phyloP scores from a whole-genome alignment of 768 basidiomycete genomes.

The Pisolithus albus region DNA sequence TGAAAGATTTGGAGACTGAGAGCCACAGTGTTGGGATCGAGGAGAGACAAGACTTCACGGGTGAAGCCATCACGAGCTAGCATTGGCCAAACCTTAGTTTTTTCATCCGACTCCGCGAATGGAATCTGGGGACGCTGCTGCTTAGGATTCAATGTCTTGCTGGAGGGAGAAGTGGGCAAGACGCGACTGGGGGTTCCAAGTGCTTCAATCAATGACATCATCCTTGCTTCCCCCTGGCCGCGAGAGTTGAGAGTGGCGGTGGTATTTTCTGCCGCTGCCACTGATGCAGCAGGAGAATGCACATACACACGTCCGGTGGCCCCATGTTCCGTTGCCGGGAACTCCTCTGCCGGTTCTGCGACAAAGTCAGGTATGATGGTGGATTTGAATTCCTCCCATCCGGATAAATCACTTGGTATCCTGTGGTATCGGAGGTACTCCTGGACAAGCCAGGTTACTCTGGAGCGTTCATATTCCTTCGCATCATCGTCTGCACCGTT shows the following conservation, averaged over 20 bases:
- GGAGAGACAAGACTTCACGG: slow-evolving; percentile 51
- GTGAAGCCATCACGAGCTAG: slow-evolving; percentile 64
- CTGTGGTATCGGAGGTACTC: slow-evolving; percentile 61
- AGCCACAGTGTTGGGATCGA: slow-evolving; percentile 60
- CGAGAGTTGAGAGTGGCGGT: slow-evolving; percentile 40
- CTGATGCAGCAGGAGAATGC: slow-evolving; percentile 37
- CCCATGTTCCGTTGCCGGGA: slow-evolving; percentile 35
- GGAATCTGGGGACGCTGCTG: slow-evolving; percentile 19
- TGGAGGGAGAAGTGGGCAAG: slow-evolving; percentile 13
- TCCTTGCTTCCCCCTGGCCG: slow-evolving; percentile 36
- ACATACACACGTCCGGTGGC: slow-evolving; percentile 51
- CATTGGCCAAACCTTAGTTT: slow-evolving; percentile 40
- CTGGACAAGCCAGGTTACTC: slow-evolving; percentile 58
- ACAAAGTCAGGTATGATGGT: slow-evolving; percentile 42
- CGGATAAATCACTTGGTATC: slow-evolving; percentile 39
- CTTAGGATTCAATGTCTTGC: slow-evolving; percentile 18
- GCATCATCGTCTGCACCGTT: slow-evolving; percentile 42
- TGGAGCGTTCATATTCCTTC: slow-evolving; percentile 32
- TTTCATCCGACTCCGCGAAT: slow-evolving; percentile 17
- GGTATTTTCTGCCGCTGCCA: slow-evolving; percentile 30
- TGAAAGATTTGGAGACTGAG: slow-evolving; percentile 60
- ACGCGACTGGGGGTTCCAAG: slow-evolving; percentile 22
- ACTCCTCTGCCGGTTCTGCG: slow-evolving; percentile 19
- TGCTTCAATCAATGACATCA: slow-evolving; percentile 41
- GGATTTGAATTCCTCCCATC: slow-evolving; percentile 54